Base-by-base conservation (phyloP, 345 rosid genomes). In the Corchorus capsularis region DNA sequence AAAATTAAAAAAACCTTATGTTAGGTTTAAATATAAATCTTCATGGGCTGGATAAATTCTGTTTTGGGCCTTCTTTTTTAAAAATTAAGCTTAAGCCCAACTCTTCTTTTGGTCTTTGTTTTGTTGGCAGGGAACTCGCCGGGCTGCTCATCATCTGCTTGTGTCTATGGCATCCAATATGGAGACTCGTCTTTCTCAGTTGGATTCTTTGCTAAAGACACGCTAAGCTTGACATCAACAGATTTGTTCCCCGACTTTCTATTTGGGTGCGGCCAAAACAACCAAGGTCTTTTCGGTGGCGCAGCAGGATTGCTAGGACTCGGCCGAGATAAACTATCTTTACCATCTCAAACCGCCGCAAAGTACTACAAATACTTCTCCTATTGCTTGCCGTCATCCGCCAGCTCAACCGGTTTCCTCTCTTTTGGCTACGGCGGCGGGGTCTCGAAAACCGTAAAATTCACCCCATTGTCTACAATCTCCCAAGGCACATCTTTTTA, bases 181-280 rank as follows among this genome's bases (percentile, higher is more conserved):
- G 97, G 96, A 13, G 97, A 95, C 78, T 77, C 81, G 4, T 95
- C 99, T 0, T 93, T 63, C 85, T 89, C 98, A 3, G 76, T 68
- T 2, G 98, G 99, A 0, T 85, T 82, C 81, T 89, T 91, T 41
- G 89, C 86, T 52, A 84, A 75, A 50, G 99, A 95, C 65, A 89
- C 70, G 60, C 80, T 93, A 54, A 83, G 90, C 10, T 52, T 95
- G 63, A 85, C 96, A 3, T 8, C 82, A n/a, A 77, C 83, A 1
- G 94, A 90, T 20, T 76, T 77, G 0, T 75, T 91, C 75, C 49
- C 83, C 64, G 63, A 78, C 35, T 82, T 95, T 75, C 55, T 74
- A 32, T 91, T 95, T 61, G 99, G 99, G 0, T 95, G 99, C 69
- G 98, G 99, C 54, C 85, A 91, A 79, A 86, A 91, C 80, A 95